Conservation (phyloP, 2,329 filamentous ascomycete species). For the Diplodia scrobiculata region DNA sequence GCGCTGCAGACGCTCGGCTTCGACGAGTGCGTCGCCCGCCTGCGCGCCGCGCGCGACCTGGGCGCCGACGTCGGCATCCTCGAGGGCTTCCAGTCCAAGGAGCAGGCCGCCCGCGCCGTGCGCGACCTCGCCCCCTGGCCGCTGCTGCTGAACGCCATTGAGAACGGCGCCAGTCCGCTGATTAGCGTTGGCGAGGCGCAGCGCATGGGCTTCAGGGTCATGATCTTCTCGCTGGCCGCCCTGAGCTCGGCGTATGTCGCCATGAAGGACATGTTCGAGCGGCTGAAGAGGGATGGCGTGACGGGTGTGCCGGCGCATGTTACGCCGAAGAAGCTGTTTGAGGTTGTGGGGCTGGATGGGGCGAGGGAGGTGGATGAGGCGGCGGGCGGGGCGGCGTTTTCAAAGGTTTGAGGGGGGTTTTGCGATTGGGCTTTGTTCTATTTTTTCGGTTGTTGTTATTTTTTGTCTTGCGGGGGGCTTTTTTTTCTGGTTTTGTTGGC, state of each 20-base stretch:
- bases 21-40: conserved; percentile 56
- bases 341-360: conserved; percentile 53
- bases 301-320: conserved; percentile 49
- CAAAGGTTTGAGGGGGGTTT: too few relatives aligned
- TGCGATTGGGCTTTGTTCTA: too few relatives aligned
- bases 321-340: conserved; percentile 55
- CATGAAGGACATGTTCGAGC: conserved; percentile 44
- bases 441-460: too few relatives aligned
- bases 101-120: conserved; percentile 54
- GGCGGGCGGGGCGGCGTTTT: neutral
- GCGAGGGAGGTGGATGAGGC: neutral
- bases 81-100: conserved; percentile 58
- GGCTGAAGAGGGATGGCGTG: conserved; percentile 47
- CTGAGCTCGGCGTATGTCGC: conserved; percentile 54
- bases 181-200: conserved; percentile 57
- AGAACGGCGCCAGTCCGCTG: conserved; percentile 58
- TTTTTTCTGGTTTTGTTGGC: too few relatives aligned
- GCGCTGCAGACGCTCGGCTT: conserved; percentile 61
- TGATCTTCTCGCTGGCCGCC: conserved; percentile 59
- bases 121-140: conserved; percentile 54
- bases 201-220: conserved; percentile 60
- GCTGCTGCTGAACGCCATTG: conserved; percentile 61
- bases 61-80: conserved; percentile 64
- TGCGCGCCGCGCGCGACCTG: conserved; percentile 55
- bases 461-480: too few relatives aligned